These are phyloP conservation scores for Tetraselmis striata DNA, from an alignment of 139 green algal genomes.

Conservation along the genomic window DNA sequence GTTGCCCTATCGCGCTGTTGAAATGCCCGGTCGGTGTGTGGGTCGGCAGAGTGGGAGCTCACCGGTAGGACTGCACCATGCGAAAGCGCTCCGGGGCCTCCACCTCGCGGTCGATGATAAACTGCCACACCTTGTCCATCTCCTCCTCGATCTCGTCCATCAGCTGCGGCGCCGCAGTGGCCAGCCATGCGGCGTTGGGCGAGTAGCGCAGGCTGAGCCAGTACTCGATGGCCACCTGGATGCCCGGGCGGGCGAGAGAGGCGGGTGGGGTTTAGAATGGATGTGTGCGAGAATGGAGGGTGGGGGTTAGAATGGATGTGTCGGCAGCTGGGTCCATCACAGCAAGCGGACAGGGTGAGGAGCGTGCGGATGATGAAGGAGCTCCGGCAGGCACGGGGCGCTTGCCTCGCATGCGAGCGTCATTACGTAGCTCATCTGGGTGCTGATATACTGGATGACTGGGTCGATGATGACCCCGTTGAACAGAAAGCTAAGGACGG, in stretches of 20 bases:
- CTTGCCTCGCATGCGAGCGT: background rate
- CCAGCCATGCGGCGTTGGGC: slow-evolving; percentile 48
- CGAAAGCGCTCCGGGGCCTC: slow-evolving; percentile 75
- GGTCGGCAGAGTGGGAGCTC: background rate
- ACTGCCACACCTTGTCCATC: slow-evolving; percentile 44
- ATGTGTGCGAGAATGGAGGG: no score
- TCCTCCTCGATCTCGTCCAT: slow-evolving; percentile 31
- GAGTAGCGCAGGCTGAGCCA: slow-evolving; percentile 58
- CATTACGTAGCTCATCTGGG: background rate
- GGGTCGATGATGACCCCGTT: background rate
- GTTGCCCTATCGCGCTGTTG: no score
- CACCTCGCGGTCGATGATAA: slow-evolving; percentile 77
- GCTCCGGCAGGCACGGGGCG: no score
- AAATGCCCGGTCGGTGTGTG: no score
- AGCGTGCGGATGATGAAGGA: no score
- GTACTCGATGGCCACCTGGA: slow-evolving; percentile 56
- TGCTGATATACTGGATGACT: background rate
- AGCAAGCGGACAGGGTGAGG: no score
- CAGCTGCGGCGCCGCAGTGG: slow-evolving; percentile 17
- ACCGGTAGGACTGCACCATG: slow-evolving; percentile 75
- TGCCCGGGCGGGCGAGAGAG: slow-evolving; percentile 5
- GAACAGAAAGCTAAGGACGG: background rate
- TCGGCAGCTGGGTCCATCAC: no score
- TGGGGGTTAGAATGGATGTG: no score
- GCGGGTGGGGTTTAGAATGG: no score